phyloP scores from a whole-genome alignment of 805 yeast species.

The Ascoidea rubescens region DNA sequence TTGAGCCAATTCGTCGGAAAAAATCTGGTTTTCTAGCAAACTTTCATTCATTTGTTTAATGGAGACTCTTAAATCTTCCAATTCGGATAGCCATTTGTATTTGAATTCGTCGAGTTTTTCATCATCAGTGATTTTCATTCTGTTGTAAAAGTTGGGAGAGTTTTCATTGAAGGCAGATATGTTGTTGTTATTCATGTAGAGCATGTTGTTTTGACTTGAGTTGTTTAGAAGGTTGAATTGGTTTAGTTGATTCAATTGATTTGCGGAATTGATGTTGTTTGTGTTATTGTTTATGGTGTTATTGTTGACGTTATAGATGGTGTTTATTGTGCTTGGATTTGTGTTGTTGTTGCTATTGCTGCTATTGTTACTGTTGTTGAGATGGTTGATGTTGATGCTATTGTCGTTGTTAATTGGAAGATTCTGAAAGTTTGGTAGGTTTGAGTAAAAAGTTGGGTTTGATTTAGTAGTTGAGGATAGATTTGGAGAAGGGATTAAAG shows the following conservation, averaged over 20 bases:
- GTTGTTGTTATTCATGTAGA: no score
- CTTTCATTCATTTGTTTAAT: background rate
- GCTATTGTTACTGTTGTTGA: no score
- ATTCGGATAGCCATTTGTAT: conserved; percentile 5
- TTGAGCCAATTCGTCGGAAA: no score
- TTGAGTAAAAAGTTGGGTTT: background rate
- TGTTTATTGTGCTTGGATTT: background rate
- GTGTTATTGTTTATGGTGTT: background rate
- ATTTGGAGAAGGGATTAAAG: background rate
- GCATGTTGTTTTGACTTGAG: background rate
- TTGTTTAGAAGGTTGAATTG: background rate
- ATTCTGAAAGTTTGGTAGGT: no score
- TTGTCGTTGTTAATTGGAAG: background rate
- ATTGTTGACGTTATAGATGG: background rate
- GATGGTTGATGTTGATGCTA: no score
- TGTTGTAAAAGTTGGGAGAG: background rate
- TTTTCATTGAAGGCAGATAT: background rate
- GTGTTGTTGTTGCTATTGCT: no score
- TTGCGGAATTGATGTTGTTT: background rate
- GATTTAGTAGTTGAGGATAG: background rate
- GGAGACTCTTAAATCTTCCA: conserved; percentile 1
- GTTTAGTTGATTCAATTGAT: background rate
- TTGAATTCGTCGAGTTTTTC: conserved; percentile 2
- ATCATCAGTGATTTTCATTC: background rate
- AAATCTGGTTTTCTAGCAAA: background rate